phyloP scores from a whole-genome alignment of 2,329 filamentous ascomycete species.

The Blastomyces silverae region DNA sequence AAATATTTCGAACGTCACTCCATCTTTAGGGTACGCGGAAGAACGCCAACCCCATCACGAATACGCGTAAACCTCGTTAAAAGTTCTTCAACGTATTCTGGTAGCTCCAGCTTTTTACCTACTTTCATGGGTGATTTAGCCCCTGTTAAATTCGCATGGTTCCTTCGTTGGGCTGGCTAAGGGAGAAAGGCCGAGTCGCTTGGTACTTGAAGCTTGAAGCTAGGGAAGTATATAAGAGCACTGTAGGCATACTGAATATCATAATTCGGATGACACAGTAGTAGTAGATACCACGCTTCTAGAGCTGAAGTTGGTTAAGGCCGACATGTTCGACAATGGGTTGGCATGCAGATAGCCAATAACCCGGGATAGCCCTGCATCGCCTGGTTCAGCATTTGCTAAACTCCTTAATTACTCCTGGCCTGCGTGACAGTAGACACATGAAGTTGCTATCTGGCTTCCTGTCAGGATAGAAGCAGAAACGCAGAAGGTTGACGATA shows the following conservation, averaged over 20 bases:
- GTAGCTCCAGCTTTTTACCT: neutral
- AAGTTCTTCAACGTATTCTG: neutral
- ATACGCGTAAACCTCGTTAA: neutral
- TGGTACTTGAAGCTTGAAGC: neutral
- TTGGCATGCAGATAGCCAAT: neutral
- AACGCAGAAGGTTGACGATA: no score
- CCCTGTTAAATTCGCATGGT: neutral
- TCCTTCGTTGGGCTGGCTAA: neutral
- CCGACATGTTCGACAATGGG: neutral
- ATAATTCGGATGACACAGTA: neutral
- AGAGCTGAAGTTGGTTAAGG: neutral
- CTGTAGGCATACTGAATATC: neutral
- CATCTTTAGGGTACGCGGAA: constrained; percentile 8
- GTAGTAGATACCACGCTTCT: neutral
- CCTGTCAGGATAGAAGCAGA: no score
- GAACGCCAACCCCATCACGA: neutral
- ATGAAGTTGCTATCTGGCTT: neutral
- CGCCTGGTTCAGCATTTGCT: neutral
- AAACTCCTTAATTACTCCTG: neutral
- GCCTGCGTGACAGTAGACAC: neutral
- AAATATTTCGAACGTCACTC: neutral
- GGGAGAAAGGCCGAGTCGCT: neutral
- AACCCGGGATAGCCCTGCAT: neutral
- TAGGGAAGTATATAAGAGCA: neutral
- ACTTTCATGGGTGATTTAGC: constrained; percentile 6